Percentiles rank a stretch among this genome's conserved stretches.
Evolutionary conservation across 2,329 filamentous ascomycete species (phyloP).

Genomic region (Calonectria hongkongensis): DNA sequence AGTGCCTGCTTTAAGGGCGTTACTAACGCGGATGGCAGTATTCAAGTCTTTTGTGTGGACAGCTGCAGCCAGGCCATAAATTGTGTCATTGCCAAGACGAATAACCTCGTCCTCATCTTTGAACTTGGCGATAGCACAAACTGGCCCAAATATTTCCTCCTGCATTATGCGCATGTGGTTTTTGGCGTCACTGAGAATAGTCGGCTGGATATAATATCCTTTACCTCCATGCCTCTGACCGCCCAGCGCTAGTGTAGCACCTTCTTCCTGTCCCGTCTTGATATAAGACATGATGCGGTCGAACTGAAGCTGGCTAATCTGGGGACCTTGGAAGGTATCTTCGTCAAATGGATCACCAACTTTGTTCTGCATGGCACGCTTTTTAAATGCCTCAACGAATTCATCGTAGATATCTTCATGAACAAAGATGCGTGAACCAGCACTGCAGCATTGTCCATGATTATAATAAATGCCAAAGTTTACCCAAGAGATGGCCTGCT

Average conservation of each 20-base stretch:
- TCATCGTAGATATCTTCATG: neutral
- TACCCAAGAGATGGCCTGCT: neutral
- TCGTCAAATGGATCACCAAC: neutral
- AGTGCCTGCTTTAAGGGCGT: neutral
- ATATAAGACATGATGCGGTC: neutral
- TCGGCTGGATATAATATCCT: neutral
- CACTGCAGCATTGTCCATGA: neutral
- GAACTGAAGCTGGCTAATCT: neutral
- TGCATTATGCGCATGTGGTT: neutral
- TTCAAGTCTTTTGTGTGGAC: neutral
- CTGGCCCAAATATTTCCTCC: neutral
- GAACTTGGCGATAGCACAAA: neutral
- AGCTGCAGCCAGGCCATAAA: neutral
- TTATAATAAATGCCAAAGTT: neutral
- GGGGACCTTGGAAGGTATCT: neutral
- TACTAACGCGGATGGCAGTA: neutral
- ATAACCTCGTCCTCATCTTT: neutral
- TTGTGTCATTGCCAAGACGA: neutral
- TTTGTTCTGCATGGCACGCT: neutral
- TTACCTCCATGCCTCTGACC: neutral
- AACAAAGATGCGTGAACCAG: neutral
- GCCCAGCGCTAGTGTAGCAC: neutral
- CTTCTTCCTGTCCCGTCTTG: neutral
- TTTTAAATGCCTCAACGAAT: neutral
- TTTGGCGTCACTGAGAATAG: neutral